Evolutionary conservation across 2,329 filamentous ascomycete species (phyloP), one percentile per base, ranked within the genome.

Genomic region (Fusarium sp.): DNA sequence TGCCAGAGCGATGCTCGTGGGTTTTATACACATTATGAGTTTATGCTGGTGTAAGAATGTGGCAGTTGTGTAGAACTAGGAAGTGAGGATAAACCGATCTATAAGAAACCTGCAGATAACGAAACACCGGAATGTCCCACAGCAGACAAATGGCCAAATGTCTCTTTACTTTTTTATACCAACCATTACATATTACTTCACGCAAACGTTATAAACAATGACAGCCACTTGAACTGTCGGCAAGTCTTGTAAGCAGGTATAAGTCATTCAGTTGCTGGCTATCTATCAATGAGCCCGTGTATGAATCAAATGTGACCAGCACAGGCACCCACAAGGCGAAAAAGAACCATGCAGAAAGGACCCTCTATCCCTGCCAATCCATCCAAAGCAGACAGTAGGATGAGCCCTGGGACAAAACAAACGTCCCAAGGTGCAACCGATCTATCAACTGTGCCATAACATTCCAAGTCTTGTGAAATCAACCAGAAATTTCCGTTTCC

Each of bases 221-320:
- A 10, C 28, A 31, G 10, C 28, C 28, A 31, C 13, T 31, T 31
- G 28, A 31, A 31, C 11, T 11, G 28, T 10, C 28, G 5, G 11
- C 28, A 10, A 36, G 11, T 50, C 17, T 28, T 24, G 22, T 36
- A 49, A 54, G 28, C 15, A 51, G 44, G 39, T 40, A 51, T 22
- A 17, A 17, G n/a, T 33, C 11, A 24, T 11, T 34, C 38, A 44
- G 33, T 69, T 70, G 54, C 40, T 34, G 38, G 39, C 54, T 63
- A 71, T 71, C 53, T 70, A 68, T 68, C 46, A 60, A 71, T 36
- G 56, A 65, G 36, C 43, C 54, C 40, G 43, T 36, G 28, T 39
- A 64, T 46, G 40, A 53, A 53, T 60, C 42, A 60, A 69, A 43
- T 66, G 72, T 74, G 72, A 51, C 68, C 67, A 72, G 72, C 72